These are phyloP conservation scores for Xylaria grammica DNA, from an alignment of 495 filamentous ascomycete genomes.

Conservation along the genomic window DNA sequence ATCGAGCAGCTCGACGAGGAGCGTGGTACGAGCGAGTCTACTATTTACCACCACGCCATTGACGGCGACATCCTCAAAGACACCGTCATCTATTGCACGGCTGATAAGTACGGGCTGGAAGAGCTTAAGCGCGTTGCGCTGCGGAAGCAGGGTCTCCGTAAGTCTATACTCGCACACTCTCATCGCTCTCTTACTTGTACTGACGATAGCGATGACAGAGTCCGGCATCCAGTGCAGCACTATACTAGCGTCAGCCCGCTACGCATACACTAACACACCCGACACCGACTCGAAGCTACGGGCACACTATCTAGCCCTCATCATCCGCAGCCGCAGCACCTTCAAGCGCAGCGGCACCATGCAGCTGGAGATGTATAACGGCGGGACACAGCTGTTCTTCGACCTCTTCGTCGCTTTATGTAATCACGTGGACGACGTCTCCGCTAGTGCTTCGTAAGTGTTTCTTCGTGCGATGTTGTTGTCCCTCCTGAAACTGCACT, in stretches of 20 bases:
- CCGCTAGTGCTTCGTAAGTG: conserved; percentile 50
- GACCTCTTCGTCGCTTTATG: conserved; percentile 92
- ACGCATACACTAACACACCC: conserved; percentile 86
- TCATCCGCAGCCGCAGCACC: conserved; percentile 80
- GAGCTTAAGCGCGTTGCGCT: conserved; percentile 83
- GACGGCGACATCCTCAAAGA: conserved; percentile 78
- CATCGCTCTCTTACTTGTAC: neutral
- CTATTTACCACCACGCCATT: conserved; percentile 68
- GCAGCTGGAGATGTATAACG: conserved; percentile 91
- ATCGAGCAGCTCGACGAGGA: conserved; percentile 62
- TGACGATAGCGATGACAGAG: conserved; percentile 48
- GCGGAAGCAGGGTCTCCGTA: conserved; percentile 79
- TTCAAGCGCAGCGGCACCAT: conserved; percentile 97
- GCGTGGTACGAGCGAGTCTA: conserved; percentile 59
- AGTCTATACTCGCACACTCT: conserved; percentile 24
- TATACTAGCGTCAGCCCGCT: conserved; percentile 81
- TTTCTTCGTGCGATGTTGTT: neutral
- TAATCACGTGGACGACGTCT: conserved; percentile 79
- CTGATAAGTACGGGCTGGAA: conserved; percentile 78
- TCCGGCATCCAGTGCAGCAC: conserved; percentile 81
- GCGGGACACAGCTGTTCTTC: conserved; percentile 82
- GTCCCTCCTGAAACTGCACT: neutral
- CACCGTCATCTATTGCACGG: conserved; percentile 90
- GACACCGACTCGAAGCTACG: conserved; percentile 86
- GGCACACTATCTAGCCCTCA: conserved; percentile 90